Evolutionary conservation across 2,329 filamentous ascomycete species (phyloP).

Genomic region (Metarhizium robertsii): DNA sequence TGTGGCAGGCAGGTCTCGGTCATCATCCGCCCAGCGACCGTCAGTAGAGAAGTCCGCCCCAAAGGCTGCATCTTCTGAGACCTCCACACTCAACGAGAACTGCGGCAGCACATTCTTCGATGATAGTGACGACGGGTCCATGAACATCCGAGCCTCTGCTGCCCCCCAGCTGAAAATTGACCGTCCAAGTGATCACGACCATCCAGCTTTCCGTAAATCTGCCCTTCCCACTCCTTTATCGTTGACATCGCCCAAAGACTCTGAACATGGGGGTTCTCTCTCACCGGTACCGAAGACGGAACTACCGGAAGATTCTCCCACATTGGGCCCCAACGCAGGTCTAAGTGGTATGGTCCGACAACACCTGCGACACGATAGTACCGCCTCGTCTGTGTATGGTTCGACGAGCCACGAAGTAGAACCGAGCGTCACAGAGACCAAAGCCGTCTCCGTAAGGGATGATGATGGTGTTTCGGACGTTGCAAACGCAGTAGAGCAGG

Average conservation of each 20-base stretch:
- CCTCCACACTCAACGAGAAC: slow-evolving; percentile 23
- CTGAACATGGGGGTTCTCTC: slow-evolving; percentile 17
- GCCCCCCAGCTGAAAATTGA: slow-evolving; percentile 30
- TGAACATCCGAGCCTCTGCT: slow-evolving; percentile 8
- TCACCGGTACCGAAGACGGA: slow-evolving; percentile 9
- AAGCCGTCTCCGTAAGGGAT: background rate
- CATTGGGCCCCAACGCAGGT: slow-evolving; percentile 58
- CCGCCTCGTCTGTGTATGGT: slow-evolving; percentile 69
- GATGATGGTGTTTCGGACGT: background rate
- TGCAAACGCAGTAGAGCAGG: slow-evolving; percentile 35
- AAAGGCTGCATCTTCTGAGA: slow-evolving; percentile 15
- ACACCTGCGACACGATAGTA: slow-evolving; percentile 75
- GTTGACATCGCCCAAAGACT: slow-evolving; percentile 16
- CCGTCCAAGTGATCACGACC: slow-evolving; percentile 42
- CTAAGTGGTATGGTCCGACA: slow-evolving; percentile 75
- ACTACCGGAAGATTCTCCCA: slow-evolving; percentile 60
- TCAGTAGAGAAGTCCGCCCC: slow-evolving; percentile 22
- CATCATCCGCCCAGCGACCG: slow-evolving; percentile 33
- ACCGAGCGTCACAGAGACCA: background rate
- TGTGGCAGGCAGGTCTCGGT: slow-evolving; percentile 32
- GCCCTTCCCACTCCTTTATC: slow-evolving; percentile 35
- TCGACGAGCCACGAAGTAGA: slow-evolving; percentile 26
- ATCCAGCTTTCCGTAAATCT: slow-evolving; percentile 43
- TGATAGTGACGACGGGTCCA: slow-evolving; percentile 31
- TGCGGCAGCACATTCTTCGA: slow-evolving; percentile 32